phyloP scores from a whole-genome alignment of 2,329 filamentous ascomycete genomes.

The Graphium sp. region DNA sequence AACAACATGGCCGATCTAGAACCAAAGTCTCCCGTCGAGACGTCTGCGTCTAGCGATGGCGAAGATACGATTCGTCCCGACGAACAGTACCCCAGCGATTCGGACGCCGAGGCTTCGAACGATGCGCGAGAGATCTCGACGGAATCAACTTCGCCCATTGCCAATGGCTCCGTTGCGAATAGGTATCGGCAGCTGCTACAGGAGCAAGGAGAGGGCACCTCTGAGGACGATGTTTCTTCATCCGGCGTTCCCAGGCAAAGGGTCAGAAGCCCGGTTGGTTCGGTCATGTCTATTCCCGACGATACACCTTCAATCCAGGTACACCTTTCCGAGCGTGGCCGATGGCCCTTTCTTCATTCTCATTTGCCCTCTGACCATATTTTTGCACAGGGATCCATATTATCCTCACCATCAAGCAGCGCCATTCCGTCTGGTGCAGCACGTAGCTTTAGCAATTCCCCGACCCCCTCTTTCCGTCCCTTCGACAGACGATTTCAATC shows the following conservation, averaged over 20 bases:
- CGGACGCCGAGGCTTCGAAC: too few relatives aligned
- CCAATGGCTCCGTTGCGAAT: constrained; percentile 13
- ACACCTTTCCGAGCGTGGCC: constrained; percentile 7
- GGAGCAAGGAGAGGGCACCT: constrained; percentile 12
- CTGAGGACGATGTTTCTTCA: constrained; percentile 27
- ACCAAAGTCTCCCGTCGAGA: background rate
- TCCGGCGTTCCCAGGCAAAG: constrained; percentile 17
- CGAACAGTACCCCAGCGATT: background rate
- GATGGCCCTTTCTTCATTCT: background rate
- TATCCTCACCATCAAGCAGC: constrained; percentile 58
- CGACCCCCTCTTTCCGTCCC: constrained; percentile 72
- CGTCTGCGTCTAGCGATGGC: background rate
- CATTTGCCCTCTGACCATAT: too few relatives aligned
- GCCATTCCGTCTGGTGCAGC: constrained; percentile 53
- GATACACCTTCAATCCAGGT: constrained; percentile 75
- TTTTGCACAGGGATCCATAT: constrained; percentile 43
- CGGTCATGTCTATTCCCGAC: constrained; percentile 57
- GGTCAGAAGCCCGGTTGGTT: constrained; percentile 46
- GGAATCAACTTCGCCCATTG: too few relatives aligned
- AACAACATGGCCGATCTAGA: background rate
- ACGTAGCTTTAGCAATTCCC: constrained; percentile 46
- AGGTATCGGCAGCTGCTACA: constrained; percentile 27
- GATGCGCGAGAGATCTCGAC: background rate
- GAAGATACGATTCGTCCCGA: constrained; percentile 1
- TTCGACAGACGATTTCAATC: constrained; percentile 94